A percentile compares a stretch with the other conserved stretches of the same genome.
phyloP scores from a whole-genome alignment of 495 filamentous ascomycete species.

The Aspergillus sparsus region DNA sequence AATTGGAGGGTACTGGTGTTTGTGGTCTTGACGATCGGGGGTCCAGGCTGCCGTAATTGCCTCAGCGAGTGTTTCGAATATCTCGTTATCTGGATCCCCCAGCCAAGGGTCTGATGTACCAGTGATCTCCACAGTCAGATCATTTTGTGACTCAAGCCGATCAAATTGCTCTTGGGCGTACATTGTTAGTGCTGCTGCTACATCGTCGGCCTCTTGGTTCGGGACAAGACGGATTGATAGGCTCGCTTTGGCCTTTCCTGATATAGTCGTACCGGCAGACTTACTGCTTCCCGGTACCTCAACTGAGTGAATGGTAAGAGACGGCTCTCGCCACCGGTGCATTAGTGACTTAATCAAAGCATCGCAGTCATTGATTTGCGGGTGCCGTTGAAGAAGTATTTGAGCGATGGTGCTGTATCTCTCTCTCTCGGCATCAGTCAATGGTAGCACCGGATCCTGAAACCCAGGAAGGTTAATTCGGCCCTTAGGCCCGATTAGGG shows the following conservation, averaged over 20 bases:
- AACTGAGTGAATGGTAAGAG: conserved; percentile 88
- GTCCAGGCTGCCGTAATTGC: conserved; percentile 84
- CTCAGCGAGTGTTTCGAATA: conserved; percentile 84
- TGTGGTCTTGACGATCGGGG: conserved; percentile 28
- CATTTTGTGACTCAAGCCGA: conserved; percentile 73
- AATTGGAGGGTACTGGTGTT: conserved; percentile 38
- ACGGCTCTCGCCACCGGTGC: conserved; percentile 94
- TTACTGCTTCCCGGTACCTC: conserved; percentile 62
- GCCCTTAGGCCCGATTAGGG: conserved; percentile 66
- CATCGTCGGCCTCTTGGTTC: conserved; percentile 78
- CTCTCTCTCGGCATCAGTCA: conserved; percentile 73
- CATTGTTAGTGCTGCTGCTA: conserved; percentile 63
- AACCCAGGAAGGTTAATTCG: conserved; percentile 71
- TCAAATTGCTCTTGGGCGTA: conserved; percentile 74
- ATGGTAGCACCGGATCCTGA: conserved; percentile 75
- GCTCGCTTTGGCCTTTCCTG: conserved; percentile 77
- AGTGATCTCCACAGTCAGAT: conserved; percentile 78
- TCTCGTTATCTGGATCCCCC: conserved; percentile 85
- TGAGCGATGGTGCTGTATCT: conserved; percentile 82
- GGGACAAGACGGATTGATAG: conserved; percentile 92
- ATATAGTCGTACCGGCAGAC: conserved; percentile 80
- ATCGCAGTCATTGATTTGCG: conserved; percentile 64
- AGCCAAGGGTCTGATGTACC: conserved; percentile 96
- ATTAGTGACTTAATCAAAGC: conserved; percentile 76
- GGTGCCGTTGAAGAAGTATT: conserved; percentile 69